Evolutionary conservation across 1,284 basidiomycete species (phyloP), one percentile per base, ranked within the genome.

Genomic region (Melampsora larici-populina): DNA sequence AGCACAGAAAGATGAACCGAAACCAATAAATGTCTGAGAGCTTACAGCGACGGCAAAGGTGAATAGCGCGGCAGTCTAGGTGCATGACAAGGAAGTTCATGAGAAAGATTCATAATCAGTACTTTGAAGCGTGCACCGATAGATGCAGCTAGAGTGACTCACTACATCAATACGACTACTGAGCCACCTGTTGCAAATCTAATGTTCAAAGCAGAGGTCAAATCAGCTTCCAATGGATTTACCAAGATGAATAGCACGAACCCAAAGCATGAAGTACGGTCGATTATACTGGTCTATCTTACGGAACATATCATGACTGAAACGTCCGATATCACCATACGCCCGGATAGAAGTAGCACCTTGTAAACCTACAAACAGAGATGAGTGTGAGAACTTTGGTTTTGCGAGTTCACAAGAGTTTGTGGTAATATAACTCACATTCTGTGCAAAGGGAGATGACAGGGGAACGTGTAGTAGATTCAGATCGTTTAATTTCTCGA

Each of bases 191-290:
- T 84, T 84, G 9, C 36, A 36, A 9, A 36, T 36, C 36, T 36
- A 36, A 36, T 4, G 36, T 4, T 3, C 36, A 36, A 36, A 36
- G 36, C 9, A 3, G 36, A 4, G 36, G 36, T n/a, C 36, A 9
- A 36, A 36, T 36, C 36, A 36, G 36, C 36, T 36, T 9, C 36
- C 36, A 3, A 36, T 36, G 5, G 36, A 36, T 36, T 9, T 3
- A 36, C 3, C 36, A 36, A 36, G 36, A 4, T 3, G 36, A 36
- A 36, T 9, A 36, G 36, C 36, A 73, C 82, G 81, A 76, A 79
- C 81, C 83, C 83, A 84, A 66, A 84, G 78, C 79, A 82, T 83
- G 75, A 82, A 81, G 78, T 83, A 84, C 1, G 83, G 82, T 13
- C 82, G 79, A 72, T 82, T 81, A 33, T 83, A 80, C 68, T 80